These are phyloP conservation scores for Discostella pseudostelligera DNA, from an alignment of 108 stramenopile genomes.

Conservation along the genomic window DNA sequence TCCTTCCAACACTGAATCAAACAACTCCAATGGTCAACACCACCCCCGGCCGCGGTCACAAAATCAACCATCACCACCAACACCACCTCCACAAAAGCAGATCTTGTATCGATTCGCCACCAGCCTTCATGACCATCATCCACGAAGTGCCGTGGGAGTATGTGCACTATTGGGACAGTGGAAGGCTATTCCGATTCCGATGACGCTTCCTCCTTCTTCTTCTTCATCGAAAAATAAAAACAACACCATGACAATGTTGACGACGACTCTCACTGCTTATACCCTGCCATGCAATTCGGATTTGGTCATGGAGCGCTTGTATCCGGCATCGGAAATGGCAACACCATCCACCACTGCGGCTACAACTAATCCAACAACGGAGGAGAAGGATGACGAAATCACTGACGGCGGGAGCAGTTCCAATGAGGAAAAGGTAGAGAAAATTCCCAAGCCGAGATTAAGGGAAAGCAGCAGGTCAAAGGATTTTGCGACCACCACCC, in stretches of 20 bases:
- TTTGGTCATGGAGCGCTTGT: slow-evolving; percentile 26
- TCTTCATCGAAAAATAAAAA: not conserved
- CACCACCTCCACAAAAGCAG: slow-evolving; percentile 23
- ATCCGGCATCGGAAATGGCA: slow-evolving; percentile 1
- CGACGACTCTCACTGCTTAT: slow-evolving; percentile 45
- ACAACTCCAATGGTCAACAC: slow-evolving; percentile 6
- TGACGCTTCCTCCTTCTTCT: not conserved
- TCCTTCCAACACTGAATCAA: too few relatives aligned
- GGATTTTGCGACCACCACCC: slow-evolving; percentile 11
- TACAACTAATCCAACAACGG: not conserved
- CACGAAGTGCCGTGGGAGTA: slow-evolving; percentile 36
- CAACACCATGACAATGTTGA: slow-evolving; percentile 24
- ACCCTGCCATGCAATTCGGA: slow-evolving; percentile 42
- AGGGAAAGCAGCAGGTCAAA: slow-evolving; percentile 26
- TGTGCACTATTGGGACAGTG: slow-evolving; percentile 64
- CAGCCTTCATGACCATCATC: slow-evolving; percentile 41
- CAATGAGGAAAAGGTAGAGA: slow-evolving; percentile 15
- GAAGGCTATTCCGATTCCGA: slow-evolving; percentile 23
- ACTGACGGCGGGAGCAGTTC: not conserved
- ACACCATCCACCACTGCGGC: not conserved
- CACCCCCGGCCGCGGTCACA: slow-evolving; percentile 4
- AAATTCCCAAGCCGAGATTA: slow-evolving; percentile 14
- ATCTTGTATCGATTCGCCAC: slow-evolving; percentile 69
- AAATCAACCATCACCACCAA: not conserved
- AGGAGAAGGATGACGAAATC: slow-evolving; percentile 5